Evolutionary conservation across 2,329 filamentous ascomycete species (phyloP), one percentile per base, ranked within the genome.

Genomic region (Paecilomyces niveus): DNA sequence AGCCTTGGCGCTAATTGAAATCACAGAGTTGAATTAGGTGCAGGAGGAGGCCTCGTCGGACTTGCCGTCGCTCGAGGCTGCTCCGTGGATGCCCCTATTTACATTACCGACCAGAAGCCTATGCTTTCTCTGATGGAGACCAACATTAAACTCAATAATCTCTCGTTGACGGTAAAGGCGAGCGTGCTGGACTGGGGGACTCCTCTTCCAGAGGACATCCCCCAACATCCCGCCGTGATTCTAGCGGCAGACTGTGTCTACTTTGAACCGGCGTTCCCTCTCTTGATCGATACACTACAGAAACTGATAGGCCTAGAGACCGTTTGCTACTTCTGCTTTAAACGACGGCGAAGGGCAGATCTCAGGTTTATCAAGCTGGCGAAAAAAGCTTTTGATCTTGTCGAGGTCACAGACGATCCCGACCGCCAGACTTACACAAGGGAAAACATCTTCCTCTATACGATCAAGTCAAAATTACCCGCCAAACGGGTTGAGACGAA

Each of bases 201-300:
- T 32, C 67, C 77, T 71, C 76, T 60, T 57, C 74, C 59, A 56
- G 65, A 58, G 62, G 78, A 55, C 33, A 70, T 77, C 33, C 74
- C 73, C 22, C 56, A 63, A 80, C 57, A 79, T 80, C 90, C 92
- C 18, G 86, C 92, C 67, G 80, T 96, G 57, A 86, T 99, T 58
- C 82, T 97, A n/a, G 94, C 94, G 3, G 93, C 92, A 49, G 94
- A 97, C 74, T 97, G 93, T 75, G 92, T 96, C 54, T 99, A 97
- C 78, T 96, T 96, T 73, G 94, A 97, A 74, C 92, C 93, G 2
- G 90, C 94, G 1, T 97, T 97, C 70, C 92, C 93, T 31, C 80
- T 97, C 33, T 82, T 99, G 53, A 83, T 94, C 69, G 78, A 85
- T 62, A 97, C 93, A 5, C 77, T 97, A 63, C 79, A 83, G 59